Evolutionary conservation across 805 yeast species (phyloP).

Genomic region (Metschnikowia orientalis): DNA sequence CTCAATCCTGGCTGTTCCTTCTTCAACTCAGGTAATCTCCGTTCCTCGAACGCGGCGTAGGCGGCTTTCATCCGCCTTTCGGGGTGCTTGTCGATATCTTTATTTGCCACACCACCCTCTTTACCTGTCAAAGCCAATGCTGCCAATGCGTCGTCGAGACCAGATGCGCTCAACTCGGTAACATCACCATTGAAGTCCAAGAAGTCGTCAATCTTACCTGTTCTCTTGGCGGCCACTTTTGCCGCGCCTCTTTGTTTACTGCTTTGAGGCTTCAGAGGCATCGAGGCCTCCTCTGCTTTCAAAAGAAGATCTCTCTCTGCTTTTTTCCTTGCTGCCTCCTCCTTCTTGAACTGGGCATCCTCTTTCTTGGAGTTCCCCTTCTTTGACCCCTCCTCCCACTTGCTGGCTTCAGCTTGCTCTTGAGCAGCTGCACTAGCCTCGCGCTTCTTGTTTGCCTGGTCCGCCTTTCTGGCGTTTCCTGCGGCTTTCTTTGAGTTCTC

Average conservation of each 20-base stretch:
- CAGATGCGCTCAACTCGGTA: conserved; percentile 61
- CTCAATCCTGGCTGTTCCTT: conserved; percentile 78
- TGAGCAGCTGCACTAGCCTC: conserved; percentile 44
- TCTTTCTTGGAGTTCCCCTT: conserved; percentile 66
- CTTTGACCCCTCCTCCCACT: conserved; percentile 73
- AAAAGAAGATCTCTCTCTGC: conserved; percentile 73
- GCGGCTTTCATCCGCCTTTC: conserved; percentile 88
- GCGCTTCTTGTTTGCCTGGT: conserved; percentile 53
- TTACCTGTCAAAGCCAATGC: conserved; percentile 65
- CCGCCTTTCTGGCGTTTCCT: conserved; percentile 66
- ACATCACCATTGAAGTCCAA: conserved; percentile 47
- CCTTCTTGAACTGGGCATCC: conserved; percentile 63
- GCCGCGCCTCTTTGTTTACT: conserved; percentile 63
- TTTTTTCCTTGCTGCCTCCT: conserved; percentile 73
- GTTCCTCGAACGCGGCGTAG: conserved; percentile 62
- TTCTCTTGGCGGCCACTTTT: conserved; percentile 56
- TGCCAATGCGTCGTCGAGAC: conserved; percentile 73
- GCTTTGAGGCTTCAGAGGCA: conserved; percentile 53
- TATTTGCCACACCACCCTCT: conserved; percentile 51
- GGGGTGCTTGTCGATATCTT: conserved; percentile 79
- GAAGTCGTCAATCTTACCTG: conserved; percentile 67
- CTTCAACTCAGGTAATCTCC: conserved; percentile 65
- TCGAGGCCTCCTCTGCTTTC: conserved; percentile 58
- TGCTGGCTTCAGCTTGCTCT: conserved; percentile 53
- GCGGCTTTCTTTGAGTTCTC: conserved; percentile 56